Conservation (phyloP, 116 monocot genomes). For the Trichopus zeylanicus region DNA sequence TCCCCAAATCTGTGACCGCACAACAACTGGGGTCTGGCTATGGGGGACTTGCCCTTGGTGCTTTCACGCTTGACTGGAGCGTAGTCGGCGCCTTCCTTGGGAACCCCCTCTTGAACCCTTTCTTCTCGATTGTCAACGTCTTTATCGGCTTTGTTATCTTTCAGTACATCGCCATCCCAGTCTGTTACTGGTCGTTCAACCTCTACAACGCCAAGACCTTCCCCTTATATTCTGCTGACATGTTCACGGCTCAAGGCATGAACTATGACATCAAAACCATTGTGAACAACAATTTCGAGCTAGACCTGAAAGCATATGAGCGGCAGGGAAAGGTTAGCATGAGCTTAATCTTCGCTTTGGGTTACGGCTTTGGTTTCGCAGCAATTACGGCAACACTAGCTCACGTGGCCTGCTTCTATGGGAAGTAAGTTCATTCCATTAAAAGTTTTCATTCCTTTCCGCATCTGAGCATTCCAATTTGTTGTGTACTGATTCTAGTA, state of each 20-base stretch:
- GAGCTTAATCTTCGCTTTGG: conserved; percentile 79
- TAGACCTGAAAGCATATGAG: conserved; percentile 58
- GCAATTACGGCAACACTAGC: conserved; percentile 69
- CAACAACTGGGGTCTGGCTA: conserved; percentile 90
- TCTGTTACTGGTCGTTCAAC: conserved; percentile 68
- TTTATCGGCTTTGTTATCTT: conserved; percentile 49
- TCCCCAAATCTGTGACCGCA: conserved; percentile 73
- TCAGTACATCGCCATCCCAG: conserved; percentile 48
- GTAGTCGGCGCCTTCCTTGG: conserved; percentile 63
- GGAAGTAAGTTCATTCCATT: conserved; percentile 33
- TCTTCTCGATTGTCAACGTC: conserved; percentile 78
- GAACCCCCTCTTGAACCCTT: conserved; percentile 77
- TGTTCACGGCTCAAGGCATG: conserved; percentile 45
- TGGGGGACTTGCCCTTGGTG: conserved; percentile 65
- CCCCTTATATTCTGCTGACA: conserved; percentile 73
- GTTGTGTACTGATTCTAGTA: too few relatives aligned
- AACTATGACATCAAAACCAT: conserved; percentile 55
- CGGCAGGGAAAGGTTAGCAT: conserved; percentile 53
- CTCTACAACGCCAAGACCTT: conserved; percentile 68
- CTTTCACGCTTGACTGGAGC: conserved; percentile 83
- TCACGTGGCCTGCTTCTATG: conserved; percentile 84
- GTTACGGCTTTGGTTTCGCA: conserved; percentile 78
- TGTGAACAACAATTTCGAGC: conserved; percentile 66
- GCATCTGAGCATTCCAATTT: too few relatives aligned
- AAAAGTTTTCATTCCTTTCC: background rate